phyloP scores from a whole-genome alignment of 169 alveolate species.

The Plasmodium relictum region DNA sequence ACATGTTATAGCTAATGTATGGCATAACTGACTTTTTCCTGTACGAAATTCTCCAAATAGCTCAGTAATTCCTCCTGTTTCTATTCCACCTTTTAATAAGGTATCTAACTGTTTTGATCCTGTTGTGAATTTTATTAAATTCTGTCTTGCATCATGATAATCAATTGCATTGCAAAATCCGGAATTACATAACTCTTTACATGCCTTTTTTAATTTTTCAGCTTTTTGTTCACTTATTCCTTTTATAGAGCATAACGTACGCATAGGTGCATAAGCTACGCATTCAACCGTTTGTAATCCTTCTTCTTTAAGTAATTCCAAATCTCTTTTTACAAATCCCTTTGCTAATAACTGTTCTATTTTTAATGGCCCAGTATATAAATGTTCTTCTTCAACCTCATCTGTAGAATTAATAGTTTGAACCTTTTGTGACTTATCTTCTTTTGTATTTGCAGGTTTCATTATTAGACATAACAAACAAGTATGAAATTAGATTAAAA shows the following conservation, averaged over 20 bases:
- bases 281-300: slow-evolving; percentile 91
- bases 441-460: slow-evolving; percentile 71
- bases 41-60: slow-evolving; percentile 98
- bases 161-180: slow-evolving; percentile 95
- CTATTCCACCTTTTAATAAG: slow-evolving; percentile 98
- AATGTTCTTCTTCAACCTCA: slow-evolving; percentile 78
- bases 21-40: slow-evolving; percentile 99
- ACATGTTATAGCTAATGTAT: slow-evolving; percentile 95
- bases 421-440: slow-evolving; percentile 67
- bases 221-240: slow-evolving; percentile 98
- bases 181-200: slow-evolving; percentile 92
- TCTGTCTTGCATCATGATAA: slow-evolving; percentile 92
- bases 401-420: slow-evolving; percentile 53
- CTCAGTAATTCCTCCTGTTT: slow-evolving; percentile 97
- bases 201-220: slow-evolving; percentile 94
- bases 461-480: slow-evolving; percentile 48
- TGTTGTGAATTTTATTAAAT: slow-evolving; percentile 94
- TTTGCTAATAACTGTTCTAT: slow-evolving; percentile 89
- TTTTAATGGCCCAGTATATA: slow-evolving; percentile 84
- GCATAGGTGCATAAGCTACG: slow-evolving; percentile 95
- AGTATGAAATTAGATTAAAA: background rate
- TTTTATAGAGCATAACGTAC: slow-evolving; percentile 92
- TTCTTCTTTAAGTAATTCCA: slow-evolving; percentile 93
- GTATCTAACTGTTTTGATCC: slow-evolving; percentile 96
- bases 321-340: slow-evolving; percentile 91